phyloP scores from a whole-genome alignment of 352 stramenopile species.

The Aphanomyces astaci region DNA sequence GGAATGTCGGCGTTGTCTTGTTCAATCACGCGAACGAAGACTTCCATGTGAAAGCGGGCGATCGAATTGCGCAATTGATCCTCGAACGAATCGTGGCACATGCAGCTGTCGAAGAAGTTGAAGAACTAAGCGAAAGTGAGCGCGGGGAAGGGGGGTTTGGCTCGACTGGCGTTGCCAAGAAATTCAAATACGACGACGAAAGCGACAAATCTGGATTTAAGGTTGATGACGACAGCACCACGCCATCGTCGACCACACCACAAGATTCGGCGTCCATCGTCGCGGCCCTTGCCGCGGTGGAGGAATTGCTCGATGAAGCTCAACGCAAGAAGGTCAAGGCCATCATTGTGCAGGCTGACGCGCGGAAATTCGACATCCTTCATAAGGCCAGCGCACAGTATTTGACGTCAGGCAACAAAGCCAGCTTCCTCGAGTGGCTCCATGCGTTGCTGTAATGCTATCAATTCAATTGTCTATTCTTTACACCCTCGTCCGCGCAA shows the following conservation, averaged over 20 bases:
- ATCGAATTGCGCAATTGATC: slow-evolving; percentile 98
- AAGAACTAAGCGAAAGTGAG: slow-evolving; percentile 92
- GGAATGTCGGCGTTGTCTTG: slow-evolving; percentile 96
- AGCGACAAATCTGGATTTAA: background rate
- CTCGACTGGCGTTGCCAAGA: slow-evolving; percentile 83
- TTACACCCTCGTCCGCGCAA: no score
- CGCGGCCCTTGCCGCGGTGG: slow-evolving; percentile 7
- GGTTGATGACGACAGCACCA: slow-evolving; percentile 4
- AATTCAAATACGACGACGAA: slow-evolving; percentile 37
- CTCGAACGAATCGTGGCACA: slow-evolving; percentile 91
- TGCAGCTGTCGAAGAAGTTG: slow-evolving; percentile 85
- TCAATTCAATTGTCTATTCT: background rate
- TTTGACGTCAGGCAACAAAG: slow-evolving; percentile 31
- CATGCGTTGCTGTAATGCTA: slow-evolving; percentile 40
- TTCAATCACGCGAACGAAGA: slow-evolving; percentile 96
- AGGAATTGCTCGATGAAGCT: slow-evolving; percentile 33
- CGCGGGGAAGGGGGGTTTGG: slow-evolving; percentile 95
- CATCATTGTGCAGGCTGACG: slow-evolving; percentile 41
- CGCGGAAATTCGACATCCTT: slow-evolving; percentile 51
- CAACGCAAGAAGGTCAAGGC: slow-evolving; percentile 48
- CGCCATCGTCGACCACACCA: background rate
- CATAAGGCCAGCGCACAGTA: slow-evolving; percentile 42
- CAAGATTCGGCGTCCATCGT: slow-evolving; percentile 5
- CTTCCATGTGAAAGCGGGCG: slow-evolving; percentile 91
- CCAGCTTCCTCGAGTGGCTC: slow-evolving; percentile 61